These are phyloP conservation scores for Cubamyces sp. DNA, from an alignment of 768 basidiomycete genomes.

Conservation along the genomic window DNA sequence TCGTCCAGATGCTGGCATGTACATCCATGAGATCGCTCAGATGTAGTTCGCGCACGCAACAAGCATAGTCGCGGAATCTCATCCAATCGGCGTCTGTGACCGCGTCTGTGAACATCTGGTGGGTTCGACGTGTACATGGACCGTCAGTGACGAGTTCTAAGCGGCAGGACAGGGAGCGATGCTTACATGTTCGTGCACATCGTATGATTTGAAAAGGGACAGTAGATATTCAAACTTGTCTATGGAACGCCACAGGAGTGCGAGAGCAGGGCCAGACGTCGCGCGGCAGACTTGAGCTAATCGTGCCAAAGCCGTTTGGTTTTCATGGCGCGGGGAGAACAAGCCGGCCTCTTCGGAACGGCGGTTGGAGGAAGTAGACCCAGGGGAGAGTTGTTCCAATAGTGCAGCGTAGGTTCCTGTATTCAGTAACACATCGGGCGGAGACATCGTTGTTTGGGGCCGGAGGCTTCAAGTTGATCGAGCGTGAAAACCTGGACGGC, in stretches of 20 bases:
- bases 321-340: neutral
- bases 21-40: neutral
- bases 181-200: neutral
- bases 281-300: constrained; percentile 1
- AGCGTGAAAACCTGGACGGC: too few species aligned
- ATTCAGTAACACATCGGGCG: neutral
- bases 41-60: constrained; percentile 6
- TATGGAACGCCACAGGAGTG: neutral
- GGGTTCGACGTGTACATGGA: neutral
- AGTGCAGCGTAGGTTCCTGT: neutral
- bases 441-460: neutral
- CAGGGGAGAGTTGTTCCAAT: neutral
- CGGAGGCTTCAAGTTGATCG: too few species aligned
- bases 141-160: too few species aligned
- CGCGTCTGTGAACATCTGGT: neutral
- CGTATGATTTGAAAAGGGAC: neutral
- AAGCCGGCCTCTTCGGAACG: too few species aligned
- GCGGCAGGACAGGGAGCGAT: too few species aligned
- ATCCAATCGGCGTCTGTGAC: neutral
- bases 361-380: neutral
- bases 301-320: neutral
- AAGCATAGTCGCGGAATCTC: neutral
- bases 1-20: neutral
- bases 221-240: constrained; percentile 1
- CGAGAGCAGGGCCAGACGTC: neutral